Evolutionary conservation across 352 stramenopile species (phyloP).

Genomic region (Phytophthora litchii): DNA sequence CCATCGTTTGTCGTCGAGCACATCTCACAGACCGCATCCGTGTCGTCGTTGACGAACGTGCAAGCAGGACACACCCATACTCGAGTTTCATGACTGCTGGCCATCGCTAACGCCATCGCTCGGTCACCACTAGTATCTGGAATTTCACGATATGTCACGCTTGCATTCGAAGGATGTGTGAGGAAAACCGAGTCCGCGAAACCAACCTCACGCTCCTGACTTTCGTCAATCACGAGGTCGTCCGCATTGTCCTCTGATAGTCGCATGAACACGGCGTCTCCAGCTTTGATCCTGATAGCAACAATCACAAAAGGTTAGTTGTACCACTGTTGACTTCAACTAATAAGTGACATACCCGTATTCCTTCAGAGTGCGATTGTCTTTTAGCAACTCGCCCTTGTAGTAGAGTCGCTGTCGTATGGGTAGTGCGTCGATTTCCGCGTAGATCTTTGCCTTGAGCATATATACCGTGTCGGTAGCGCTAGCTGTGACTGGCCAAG

Average conservation of each 20-base stretch:
- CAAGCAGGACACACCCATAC: constrained; percentile 80
- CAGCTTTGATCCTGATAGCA: constrained; percentile 65
- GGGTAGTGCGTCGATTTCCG: constrained; percentile 68
- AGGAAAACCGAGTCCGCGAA: constrained; percentile 81
- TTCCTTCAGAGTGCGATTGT: constrained; percentile 63
- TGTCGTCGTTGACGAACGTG: constrained; percentile 81
- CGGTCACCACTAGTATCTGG: constrained; percentile 26
- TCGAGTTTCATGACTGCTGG: constrained; percentile 26
- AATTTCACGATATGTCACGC: neutral
- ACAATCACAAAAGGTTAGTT: constrained; percentile 8
- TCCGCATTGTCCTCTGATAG: constrained; percentile 63
- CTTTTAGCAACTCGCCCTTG: constrained; percentile 57
- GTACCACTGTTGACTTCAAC: neutral
- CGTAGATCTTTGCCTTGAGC: constrained; percentile 80
- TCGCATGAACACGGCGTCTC: constrained; percentile 77
- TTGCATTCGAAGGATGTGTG: constrained; percentile 19
- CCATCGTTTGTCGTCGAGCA: constrained; percentile 49
- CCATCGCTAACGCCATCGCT: constrained; percentile 20
- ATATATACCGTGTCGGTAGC: constrained; percentile 76
- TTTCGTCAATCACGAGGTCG: constrained; percentile 60
- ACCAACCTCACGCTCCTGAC: constrained; percentile 68
- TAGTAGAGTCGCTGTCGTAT: constrained; percentile 79
- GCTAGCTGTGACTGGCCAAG: constrained; percentile 58
- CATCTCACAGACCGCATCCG: constrained; percentile 66
- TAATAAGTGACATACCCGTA: constrained; percentile 37